Evolutionary conservation across 768 basidiomycete species (phyloP).

Genomic region (Lactarius indigo): DNA sequence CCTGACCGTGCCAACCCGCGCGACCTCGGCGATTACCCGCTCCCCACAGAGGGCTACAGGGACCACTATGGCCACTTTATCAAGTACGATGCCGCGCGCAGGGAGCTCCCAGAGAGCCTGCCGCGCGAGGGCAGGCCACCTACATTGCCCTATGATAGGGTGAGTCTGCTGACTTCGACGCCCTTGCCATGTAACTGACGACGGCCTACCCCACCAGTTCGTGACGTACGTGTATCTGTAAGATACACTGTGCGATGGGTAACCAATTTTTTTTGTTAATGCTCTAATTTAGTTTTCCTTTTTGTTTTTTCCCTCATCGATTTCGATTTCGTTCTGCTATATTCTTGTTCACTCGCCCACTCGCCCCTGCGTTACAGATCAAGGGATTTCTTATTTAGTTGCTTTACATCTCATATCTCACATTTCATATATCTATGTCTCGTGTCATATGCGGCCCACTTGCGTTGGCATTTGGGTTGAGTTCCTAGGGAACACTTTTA

Average conservation of each 20-base stretch:
- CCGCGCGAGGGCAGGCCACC: slow-evolving; percentile 55
- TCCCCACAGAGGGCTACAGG: slow-evolving; percentile 49
- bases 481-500: slow-evolving; percentile 13
- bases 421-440: slow-evolving; percentile 3
- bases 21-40: slow-evolving; percentile 60
- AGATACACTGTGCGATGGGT: background rate
- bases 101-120: slow-evolving; percentile 60
- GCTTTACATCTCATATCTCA: background rate
- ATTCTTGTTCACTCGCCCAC: background rate
- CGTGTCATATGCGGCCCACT: slow-evolving; percentile 14
- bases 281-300: slow-evolving; percentile 5
- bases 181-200: background rate
- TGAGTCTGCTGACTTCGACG: slow-evolving; percentile 30
- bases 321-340: slow-evolving; percentile 16
- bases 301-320: background rate
- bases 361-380: background rate
- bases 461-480: slow-evolving; percentile 14
- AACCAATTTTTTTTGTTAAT: background rate
- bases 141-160: slow-evolving; percentile 51
- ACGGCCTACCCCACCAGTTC: slow-evolving; percentile 6
- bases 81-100: slow-evolving; percentile 41
- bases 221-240: slow-evolving; percentile 23
- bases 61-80: slow-evolving; percentile 48
- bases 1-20: slow-evolving; percentile 49
- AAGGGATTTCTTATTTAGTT: background rate